A percentile compares a stretch with the other conserved stretches of the same genome.
These are phyloP conservation scores for Glomus cerebriforme DNA, from an alignment of 192 early-diverging fungal species.

Conservation along the genomic window DNA sequence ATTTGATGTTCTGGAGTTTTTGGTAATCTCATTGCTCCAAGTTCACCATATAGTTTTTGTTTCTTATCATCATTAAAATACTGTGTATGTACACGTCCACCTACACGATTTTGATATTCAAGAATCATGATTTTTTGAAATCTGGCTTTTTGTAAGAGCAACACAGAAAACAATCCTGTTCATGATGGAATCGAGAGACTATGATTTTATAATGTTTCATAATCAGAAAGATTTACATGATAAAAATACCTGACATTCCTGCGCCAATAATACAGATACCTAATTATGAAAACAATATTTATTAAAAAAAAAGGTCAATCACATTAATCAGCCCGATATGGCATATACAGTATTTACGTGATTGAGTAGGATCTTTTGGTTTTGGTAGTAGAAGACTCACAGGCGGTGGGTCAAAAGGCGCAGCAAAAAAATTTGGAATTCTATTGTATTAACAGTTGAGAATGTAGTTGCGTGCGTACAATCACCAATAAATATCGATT, in stretches of 20 bases:
- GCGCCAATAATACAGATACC: not conserved
- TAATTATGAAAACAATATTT: not conserved
- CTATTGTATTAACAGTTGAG: too few species aligned
- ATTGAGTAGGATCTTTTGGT: too few species aligned
- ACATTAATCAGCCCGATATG: too few species aligned
- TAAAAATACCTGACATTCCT: not conserved
- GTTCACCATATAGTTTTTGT: slow-evolving; percentile 28
- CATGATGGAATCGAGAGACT: too few species aligned
- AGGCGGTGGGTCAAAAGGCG: too few species aligned
- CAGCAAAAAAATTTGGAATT: too few species aligned
- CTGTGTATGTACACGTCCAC: slow-evolving; percentile 37
- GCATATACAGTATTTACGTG: too few species aligned
- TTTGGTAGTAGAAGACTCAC: too few species aligned
- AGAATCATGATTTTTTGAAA: slow-evolving; percentile 35
- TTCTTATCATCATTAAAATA: slow-evolving; percentile 35
- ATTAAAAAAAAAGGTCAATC: too few species aligned
- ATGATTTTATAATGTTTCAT: not conserved
- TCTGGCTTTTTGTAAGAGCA: slow-evolving; percentile 33
- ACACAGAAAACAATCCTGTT: slow-evolving; percentile 26
- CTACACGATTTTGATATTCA: slow-evolving; percentile 29
- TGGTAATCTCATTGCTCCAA: slow-evolving; percentile 36
- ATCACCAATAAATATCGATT: too few species aligned
- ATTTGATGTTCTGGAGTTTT: slow-evolving; percentile 21
- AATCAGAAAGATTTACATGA: not conserved
- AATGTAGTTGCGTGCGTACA: too few species aligned